A percentile compares a stretch with the other conserved stretches of the same genome.
phyloP scores from a whole-genome alignment of 2,329 filamentous ascomycete genomes.

The Calonectria fujianensis region DNA sequence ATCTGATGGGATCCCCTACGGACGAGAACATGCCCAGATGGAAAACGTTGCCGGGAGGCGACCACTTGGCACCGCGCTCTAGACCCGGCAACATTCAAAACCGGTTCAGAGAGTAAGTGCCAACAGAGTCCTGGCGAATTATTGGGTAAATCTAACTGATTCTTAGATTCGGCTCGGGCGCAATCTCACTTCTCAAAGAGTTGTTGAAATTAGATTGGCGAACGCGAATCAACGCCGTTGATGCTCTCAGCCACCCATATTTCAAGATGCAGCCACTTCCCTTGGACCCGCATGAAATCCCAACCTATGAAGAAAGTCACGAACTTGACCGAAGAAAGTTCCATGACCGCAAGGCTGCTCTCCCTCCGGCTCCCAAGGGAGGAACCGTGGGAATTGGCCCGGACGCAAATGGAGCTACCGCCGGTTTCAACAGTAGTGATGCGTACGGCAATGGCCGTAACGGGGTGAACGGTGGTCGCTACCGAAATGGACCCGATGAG shows the following conservation, averaged over 20 bases:
- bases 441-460: conserved; percentile 68
- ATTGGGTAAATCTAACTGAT: conserved; percentile 26
- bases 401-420: conserved; percentile 67
- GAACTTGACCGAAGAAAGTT: conserved; percentile 96
- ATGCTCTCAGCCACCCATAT: conserved; percentile 94
- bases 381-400: conserved; percentile 89
- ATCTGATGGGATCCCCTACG: conserved; percentile 90
- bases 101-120: conserved; percentile 82
- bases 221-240: conserved; percentile 91
- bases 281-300: conserved; percentile 89
- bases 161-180: conserved; percentile 78
- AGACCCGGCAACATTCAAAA: conserved; percentile 80
- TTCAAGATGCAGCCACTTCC: conserved; percentile 88
- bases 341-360: conserved; percentile 86
- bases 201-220: conserved; percentile 93
- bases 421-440: conserved; percentile 71
- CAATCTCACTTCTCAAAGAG: conserved; percentile 86
- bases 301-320: conserved; percentile 94
- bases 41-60: conserved; percentile 87
- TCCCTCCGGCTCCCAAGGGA: conserved; percentile 93
- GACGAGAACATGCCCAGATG: conserved; percentile 96
- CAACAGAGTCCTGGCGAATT: not conserved
- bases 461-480: conserved; percentile 68
- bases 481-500: conserved; percentile 65
- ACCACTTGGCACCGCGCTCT: conserved; percentile 79